Base-by-base conservation (phyloP, 306 rosid genomes). In the Psophocarpus tetragonolobus region DNA sequence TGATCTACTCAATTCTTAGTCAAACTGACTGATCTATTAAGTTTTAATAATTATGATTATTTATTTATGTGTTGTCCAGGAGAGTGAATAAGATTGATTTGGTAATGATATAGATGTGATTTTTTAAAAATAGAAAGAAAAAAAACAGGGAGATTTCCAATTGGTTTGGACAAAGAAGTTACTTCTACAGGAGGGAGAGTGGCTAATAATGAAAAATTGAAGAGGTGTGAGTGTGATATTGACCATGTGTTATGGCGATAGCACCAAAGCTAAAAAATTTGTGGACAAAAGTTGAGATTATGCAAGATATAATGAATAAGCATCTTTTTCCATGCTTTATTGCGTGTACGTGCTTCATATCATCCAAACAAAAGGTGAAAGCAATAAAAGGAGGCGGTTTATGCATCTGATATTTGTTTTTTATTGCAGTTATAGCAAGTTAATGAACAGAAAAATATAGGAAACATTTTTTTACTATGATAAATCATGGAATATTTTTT, bases 251-350 rank as follows among this genome's bases (percentile, higher is more conserved):
- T 77, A 4, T 79, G 57, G 68, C 44, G 47, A 23, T 14, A n/a
- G 38, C 54, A 27, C 51, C 57, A 51, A 39, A 29, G 61, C 82
- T 17, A 75, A 68, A 80, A 81, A 81, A 20, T 56, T 73, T 84
- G 69, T 72, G 81, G 84, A 39, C 82, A 35, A 62, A 76, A 74
- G 41, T 30, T 62, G 33, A 66, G 80, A 48, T 42, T 39, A 77
- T 33, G 45, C 68, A 48, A 1, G 47, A 68, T 39, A 58, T 50
- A 30, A 71, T 17, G 23, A 44, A 20, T 21, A 20, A 38, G 50
- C 69, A 64, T 80, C 30, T 73, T 65, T 65, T 63, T 58, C 12
- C 38, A 20, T 53, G 39, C 79, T 63, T 72, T 80, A 63, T 72
- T 80, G 74, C 74, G 79, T 80, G 73, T 50, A 18, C 11, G 2